Conservation (phyloP, 2,329 filamentous ascomycete species). For the Fusarium ambrosium region DNA sequence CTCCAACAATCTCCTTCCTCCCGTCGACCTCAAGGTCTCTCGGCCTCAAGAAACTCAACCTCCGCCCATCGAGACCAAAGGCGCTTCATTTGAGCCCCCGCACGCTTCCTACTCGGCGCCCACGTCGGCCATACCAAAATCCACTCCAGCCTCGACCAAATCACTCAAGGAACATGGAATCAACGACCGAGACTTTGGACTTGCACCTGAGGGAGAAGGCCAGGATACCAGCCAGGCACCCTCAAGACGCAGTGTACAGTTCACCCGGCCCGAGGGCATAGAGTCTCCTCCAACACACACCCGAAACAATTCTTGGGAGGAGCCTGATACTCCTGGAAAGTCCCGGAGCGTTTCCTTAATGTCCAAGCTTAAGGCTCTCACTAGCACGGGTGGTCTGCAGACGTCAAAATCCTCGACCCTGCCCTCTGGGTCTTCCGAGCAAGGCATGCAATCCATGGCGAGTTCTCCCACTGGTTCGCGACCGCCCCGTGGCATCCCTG, state of each 20-base stretch:
- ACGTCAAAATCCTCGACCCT: conserved; percentile 57
- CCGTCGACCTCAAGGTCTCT: conserved; percentile 35
- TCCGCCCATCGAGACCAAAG: conserved; percentile 29
- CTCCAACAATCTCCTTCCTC: conserved; percentile 38
- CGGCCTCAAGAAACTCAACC: conserved; percentile 5
- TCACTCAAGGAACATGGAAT: conserved; percentile 40
- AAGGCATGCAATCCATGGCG: conserved; percentile 56
- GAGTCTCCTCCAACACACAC: conserved; percentile 66
- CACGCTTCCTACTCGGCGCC: conserved; percentile 22
- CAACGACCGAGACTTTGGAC: conserved; percentile 39
- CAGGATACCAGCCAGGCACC: conserved; percentile 32
- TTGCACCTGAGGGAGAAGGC: conserved; percentile 21
- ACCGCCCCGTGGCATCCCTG: conserved; percentile 63
- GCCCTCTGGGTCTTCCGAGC: conserved; percentile 48
- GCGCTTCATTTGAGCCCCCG: conserved; percentile 15
- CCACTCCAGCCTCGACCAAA: conserved; percentile 40
- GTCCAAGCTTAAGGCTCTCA: conserved; percentile 81
- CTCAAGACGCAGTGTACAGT: conserved; percentile 77
- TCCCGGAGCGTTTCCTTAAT: conserved; percentile 77
- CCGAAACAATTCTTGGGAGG: conserved; percentile 75
- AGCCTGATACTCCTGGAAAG: conserved; percentile 71
- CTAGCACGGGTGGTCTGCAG: conserved; percentile 65
- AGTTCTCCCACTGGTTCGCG: conserved; percentile 64
- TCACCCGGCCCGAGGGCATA: conserved; percentile 69
- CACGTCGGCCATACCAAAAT: conserved; percentile 36